phyloP scores from a whole-genome alignment of 139 green algal species.

The Choricystis sp. region DNA sequence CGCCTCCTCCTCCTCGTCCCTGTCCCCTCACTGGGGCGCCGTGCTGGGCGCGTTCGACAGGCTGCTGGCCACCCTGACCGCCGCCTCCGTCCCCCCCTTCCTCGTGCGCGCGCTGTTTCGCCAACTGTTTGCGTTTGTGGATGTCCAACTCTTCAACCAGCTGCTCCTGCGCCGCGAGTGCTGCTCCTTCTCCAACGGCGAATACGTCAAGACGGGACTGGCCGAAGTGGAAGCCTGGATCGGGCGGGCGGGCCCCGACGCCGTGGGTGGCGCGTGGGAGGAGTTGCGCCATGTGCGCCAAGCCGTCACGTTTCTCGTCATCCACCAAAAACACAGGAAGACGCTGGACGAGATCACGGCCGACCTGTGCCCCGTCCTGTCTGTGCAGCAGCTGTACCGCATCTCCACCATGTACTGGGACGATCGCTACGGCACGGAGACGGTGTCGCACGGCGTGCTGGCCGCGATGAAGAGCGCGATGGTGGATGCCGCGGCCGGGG shows the following conservation, averaged over 20 bases:
- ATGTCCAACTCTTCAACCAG: conserved; percentile 99
- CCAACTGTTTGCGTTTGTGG: conserved; percentile 90
- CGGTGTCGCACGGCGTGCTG: conserved; percentile 69
- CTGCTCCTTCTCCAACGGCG: conserved; percentile 98
- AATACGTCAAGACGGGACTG: conserved; percentile 96
- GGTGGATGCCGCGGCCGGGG: conserved; percentile 51
- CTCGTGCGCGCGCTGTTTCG: conserved; percentile 61
- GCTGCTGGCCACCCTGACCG: conserved; percentile 65
- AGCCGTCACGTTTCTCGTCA: conserved; percentile 90
- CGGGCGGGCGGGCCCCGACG: conserved; percentile 47
- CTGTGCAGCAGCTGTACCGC: conserved; percentile 96
- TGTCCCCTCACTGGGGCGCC: conserved; percentile 57
- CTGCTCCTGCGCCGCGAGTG: conserved; percentile 95
- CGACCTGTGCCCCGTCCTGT: conserved; percentile 87
- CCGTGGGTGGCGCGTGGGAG: conserved; percentile 73
- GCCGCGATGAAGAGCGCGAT: conserved; percentile 75
- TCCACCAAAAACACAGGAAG: conserved; percentile 97
- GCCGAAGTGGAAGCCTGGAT: conserved; percentile 91
- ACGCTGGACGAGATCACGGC: conserved; percentile 85
- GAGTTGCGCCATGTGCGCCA: conserved; percentile 88
- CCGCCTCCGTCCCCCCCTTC: conserved; percentile 73
- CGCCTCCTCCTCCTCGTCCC: conserved; percentile 5
- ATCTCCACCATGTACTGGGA: conserved; percentile 99
- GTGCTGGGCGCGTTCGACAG: conserved; percentile 71
- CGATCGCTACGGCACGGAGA: conserved; percentile 93